A percentile compares a stretch with the other conserved stretches of the same genome.
Evolutionary conservation across 495 filamentous ascomycete species (phyloP).

Genomic region (Xeromyces bisporus): DNA sequence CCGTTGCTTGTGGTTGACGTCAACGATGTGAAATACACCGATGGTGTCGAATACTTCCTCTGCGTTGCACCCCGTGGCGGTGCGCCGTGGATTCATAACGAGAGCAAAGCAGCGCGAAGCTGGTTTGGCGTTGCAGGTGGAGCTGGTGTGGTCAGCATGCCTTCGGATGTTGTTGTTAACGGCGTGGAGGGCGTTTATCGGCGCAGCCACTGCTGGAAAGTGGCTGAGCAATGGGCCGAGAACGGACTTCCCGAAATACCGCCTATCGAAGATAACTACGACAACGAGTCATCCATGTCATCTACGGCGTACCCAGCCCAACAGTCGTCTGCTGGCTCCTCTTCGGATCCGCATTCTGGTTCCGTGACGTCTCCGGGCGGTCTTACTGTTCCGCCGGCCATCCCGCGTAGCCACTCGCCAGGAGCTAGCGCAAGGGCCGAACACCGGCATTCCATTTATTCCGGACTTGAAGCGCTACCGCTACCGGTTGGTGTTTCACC

Average conservation of each 20-base stretch:
- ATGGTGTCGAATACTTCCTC: conserved; percentile 92
- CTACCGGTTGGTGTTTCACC: conserved; percentile 33
- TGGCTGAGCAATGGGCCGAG: conserved; percentile 57
- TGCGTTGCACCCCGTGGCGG: conserved; percentile 73
- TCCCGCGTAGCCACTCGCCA: conserved; percentile 30
- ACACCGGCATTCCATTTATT: conserved; percentile 29
- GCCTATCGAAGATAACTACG: conserved; percentile 23
- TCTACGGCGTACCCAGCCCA: conserved; percentile 27
- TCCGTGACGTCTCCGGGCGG: conserved; percentile 16
- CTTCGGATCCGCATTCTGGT: conserved; percentile 14
- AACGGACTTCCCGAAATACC: conserved; percentile 23
- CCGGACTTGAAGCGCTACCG: conserved; percentile 34
- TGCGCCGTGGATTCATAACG: conserved; percentile 70
- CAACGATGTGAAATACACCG: conserved; percentile 53
- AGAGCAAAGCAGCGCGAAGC: conserved; percentile 43
- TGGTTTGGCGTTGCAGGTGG: conserved; percentile 70
- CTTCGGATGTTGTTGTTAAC: conserved; percentile 70
- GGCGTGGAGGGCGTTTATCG: conserved; percentile 81
- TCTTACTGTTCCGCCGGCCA: conserved; percentile 18
- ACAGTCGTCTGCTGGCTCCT: conserved; percentile 27
- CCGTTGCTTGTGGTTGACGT: conserved; percentile 84
- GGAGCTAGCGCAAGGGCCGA: conserved; percentile 13
- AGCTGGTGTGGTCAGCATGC: conserved; percentile 54
- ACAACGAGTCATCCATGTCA: conserved; percentile 28
- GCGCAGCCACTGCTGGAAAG: conserved; percentile 80